phyloP scores from a whole-genome alignment of 768 basidiomycete genomes.

The Suillus americanus region DNA sequence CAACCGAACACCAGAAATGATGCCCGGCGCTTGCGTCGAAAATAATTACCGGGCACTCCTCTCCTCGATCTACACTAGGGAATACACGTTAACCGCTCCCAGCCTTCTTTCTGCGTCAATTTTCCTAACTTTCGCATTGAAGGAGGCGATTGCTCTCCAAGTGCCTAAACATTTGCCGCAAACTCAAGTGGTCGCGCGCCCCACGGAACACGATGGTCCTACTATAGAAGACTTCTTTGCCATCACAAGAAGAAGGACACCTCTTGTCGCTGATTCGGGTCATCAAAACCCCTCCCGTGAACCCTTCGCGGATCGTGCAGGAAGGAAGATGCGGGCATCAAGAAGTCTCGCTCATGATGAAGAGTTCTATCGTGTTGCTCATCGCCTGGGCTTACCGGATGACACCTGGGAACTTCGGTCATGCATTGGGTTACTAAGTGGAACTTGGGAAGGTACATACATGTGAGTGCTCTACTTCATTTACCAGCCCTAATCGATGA shows the following conservation, averaged over 20 bases:
- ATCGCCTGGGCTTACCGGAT: slow-evolving; percentile 12
- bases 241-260: slow-evolving; percentile 43
- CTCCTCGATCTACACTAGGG: slow-evolving; percentile 20
- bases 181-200: slow-evolving; percentile 45
- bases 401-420: slow-evolving; percentile 27
- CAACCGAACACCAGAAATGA: slow-evolving; percentile 17
- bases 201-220: slow-evolving; percentile 47
- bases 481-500: slow-evolving; percentile 6
- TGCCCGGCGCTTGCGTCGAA: not conserved
- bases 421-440: slow-evolving; percentile 48
- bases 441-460: slow-evolving; percentile 61
- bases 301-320: slow-evolving; percentile 31
- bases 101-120: slow-evolving; percentile 46
- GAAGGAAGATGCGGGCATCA: slow-evolving; percentile 32
- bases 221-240: slow-evolving; percentile 52
- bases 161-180: slow-evolving; percentile 52
- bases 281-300: slow-evolving; percentile 25
- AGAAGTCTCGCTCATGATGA: slow-evolving; percentile 35
- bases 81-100: slow-evolving; percentile 30
- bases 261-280: slow-evolving; percentile 48
- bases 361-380: slow-evolving; percentile 38
- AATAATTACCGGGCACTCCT: slow-evolving; percentile 5
- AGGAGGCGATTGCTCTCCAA: slow-evolving; percentile 43
- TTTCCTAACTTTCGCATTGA: slow-evolving; percentile 51
- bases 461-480: slow-evolving; percentile 43